phyloP scores from a whole-genome alignment of 768 basidiomycete genomes.

The Leucosporidium creatinivorum region DNA sequence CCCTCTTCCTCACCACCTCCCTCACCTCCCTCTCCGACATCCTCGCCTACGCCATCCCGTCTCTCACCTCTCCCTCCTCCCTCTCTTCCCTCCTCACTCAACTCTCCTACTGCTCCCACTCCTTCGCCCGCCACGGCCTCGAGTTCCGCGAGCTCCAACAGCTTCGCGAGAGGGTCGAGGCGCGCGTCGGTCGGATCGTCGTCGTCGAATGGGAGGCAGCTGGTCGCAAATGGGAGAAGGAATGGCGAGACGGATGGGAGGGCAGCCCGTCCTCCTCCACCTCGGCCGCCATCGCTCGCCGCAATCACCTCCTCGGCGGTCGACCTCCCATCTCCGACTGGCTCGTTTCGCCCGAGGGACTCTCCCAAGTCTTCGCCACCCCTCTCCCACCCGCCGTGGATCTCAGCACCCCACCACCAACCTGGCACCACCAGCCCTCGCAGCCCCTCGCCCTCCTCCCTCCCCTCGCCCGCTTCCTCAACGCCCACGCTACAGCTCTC shows the following conservation, averaged over 20 bases:
- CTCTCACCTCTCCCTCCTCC: constrained; percentile 49
- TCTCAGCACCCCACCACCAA: neutral
- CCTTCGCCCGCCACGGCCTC: constrained; percentile 83
- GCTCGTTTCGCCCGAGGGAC: constrained; percentile 30
- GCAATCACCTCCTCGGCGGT: neutral
- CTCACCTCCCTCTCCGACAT: constrained; percentile 41
- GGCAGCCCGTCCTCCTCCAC: neutral
- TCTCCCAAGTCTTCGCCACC: constrained; percentile 6
- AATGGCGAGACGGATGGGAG: constrained; percentile 29
- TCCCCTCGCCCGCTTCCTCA: constrained; percentile 29
- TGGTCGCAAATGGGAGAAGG: constrained; percentile 24
- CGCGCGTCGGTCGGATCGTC: constrained; percentile 10
- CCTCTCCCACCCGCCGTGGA: constrained; percentile 2
- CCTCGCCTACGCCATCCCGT: constrained; percentile 54
- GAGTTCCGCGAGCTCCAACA: constrained; percentile 67
- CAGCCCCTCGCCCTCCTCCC: constrained; percentile 22
- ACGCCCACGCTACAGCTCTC: constrained; percentile 25
- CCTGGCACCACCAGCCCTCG: constrained; percentile 20
- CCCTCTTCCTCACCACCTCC: constrained; percentile 54
- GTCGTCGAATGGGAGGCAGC: constrained; percentile 15
- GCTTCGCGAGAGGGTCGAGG: constrained; percentile 13
- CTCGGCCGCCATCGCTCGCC: neutral
- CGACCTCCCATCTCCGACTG: constrained; percentile 18
- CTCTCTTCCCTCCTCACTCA: constrained; percentile 83
- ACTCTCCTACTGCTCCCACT: constrained; percentile 83